These are phyloP conservation scores for Apiotrichum laibachii DNA, from an alignment of 1,284 basidiomycete genomes.

Conservation along the genomic window DNA sequence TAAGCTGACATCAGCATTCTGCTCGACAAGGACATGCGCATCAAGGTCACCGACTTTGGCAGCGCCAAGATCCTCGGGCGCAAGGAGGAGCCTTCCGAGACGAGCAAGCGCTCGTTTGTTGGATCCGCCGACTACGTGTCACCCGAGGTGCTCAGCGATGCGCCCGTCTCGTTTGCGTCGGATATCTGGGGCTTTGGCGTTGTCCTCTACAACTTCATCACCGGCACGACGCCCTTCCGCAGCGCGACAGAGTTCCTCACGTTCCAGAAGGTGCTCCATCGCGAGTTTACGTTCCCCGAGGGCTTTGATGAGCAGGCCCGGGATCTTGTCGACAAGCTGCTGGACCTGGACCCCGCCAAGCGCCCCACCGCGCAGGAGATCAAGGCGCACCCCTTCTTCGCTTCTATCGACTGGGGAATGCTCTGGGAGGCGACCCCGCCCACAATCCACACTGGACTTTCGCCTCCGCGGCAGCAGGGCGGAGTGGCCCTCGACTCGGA, in stretches of 20 bases:
- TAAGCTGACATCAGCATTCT: slow-evolving; percentile 58
- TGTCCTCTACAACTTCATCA: slow-evolving; percentile 57
- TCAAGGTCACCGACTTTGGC: slow-evolving; percentile 97
- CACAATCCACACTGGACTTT: slow-evolving; percentile 50
- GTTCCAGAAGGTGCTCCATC: slow-evolving; percentile 58
- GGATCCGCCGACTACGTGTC: slow-evolving; percentile 95
- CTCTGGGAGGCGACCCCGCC: slow-evolving; percentile 64
- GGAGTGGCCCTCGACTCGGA: slow-evolving; percentile 30
- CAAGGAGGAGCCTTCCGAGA: slow-evolving; percentile 44
- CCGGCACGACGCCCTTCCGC: slow-evolving; percentile 58
- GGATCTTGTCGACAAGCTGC: slow-evolving; percentile 52
- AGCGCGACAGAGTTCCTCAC: slow-evolving; percentile 60
- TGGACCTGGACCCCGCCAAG: slow-evolving; percentile 62
- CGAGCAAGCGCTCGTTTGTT: slow-evolving; percentile 68
- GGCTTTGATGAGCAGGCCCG: slow-evolving; percentile 54
- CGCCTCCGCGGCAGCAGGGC: slow-evolving; percentile 28
- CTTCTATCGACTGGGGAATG: slow-evolving; percentile 63
- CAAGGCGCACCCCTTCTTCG: slow-evolving; percentile 73
- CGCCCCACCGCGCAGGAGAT: slow-evolving; percentile 63
- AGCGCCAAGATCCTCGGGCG: slow-evolving; percentile 80
- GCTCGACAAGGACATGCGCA: slow-evolving; percentile 74
- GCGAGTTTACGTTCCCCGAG: slow-evolving; percentile 54
- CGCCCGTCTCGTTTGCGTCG: slow-evolving; percentile 55
- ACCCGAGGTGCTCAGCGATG: slow-evolving; percentile 80
- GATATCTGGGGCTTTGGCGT: slow-evolving; percentile 61